Conservation (phyloP, 306 rosid genomes). For the Herpetospermum pedunculosum region DNA sequence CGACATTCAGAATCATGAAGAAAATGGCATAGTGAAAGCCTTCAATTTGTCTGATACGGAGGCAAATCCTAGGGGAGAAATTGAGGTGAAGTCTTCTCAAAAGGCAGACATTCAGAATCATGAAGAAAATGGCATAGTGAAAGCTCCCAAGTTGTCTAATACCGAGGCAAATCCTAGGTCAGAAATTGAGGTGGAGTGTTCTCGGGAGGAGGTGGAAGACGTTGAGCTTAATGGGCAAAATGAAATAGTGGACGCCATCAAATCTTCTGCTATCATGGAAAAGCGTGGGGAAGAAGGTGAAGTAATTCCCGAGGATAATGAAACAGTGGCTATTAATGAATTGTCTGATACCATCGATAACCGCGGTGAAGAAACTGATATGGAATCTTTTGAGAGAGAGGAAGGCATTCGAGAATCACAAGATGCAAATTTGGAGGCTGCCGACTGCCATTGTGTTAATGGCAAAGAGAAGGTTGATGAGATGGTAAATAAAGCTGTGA, state of each 20-base stretch:
- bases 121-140: neutral
- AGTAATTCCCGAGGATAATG: neutral
- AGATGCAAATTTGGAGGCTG: conserved; percentile 11
- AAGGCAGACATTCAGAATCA: neutral
- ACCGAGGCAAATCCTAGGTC: neutral
- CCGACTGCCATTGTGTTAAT: conserved; percentile 6
- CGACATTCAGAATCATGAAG: neutral
- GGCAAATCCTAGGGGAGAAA: neutral
- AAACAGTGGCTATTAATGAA: neutral
- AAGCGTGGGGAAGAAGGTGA: neutral
- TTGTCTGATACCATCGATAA: neutral
- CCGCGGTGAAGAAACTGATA: neutral
- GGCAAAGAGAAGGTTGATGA: neutral
- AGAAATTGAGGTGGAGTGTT: neutral
- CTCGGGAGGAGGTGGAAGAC: neutral
- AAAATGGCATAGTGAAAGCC: neutral
- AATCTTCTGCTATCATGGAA: neutral
- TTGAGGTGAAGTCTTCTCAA: neutral
- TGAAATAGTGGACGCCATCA: neutral
- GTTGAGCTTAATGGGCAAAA: neutral
- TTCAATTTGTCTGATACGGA: neutral
- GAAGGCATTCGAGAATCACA: conserved; percentile 8
- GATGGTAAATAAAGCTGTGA: neutral
- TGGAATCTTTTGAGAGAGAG: conserved; percentile 1
- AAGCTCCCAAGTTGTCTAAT: neutral